These are phyloP conservation scores for Ilyonectria destructans DNA, from an alignment of 2,329 filamentous ascomycete species.

Conservation along the genomic window DNA sequence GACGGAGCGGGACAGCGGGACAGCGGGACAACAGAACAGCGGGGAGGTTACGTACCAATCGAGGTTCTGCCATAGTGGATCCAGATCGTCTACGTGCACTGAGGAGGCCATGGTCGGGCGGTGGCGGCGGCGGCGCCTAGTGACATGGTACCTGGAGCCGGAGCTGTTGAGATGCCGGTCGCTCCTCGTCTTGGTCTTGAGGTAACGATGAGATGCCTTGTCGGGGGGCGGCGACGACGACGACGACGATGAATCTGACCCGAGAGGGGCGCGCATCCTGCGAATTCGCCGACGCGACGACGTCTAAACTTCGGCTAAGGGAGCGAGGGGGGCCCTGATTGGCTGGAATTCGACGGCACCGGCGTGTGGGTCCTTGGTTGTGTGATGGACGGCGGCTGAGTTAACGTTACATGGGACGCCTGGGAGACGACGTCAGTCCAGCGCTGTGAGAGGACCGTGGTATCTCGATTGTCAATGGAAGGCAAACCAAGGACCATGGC, in stretches of 20 bases:
- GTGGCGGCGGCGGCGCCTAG: constrained; percentile 43
- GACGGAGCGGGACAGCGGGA: constrained; percentile 39
- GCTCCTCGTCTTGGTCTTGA: constrained; percentile 48
- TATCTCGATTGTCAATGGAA: background rate
- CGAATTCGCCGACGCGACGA: constrained; percentile 36
- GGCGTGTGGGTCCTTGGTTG: constrained; percentile 25
- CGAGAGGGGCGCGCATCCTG: constrained; percentile 43
- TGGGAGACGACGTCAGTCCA: background rate
- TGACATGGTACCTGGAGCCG: constrained; percentile 47
- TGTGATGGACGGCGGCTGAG: constrained; percentile 41
- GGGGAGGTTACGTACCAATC: constrained; percentile 75
- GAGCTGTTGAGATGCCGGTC: constrained; percentile 32
- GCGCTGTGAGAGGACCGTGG: constrained; percentile 16
- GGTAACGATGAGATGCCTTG: constrained; percentile 52
- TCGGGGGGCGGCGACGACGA: constrained; percentile 36
- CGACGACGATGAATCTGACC: constrained; percentile 44
- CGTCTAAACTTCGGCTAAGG: constrained; percentile 47
- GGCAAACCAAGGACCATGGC: constrained; percentile 1
- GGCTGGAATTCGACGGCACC: constrained; percentile 26
- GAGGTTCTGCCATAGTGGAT: constrained; percentile 82
- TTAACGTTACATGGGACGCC: constrained; percentile 50
- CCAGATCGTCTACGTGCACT: constrained; percentile 56
- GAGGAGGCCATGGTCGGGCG: constrained; percentile 55
- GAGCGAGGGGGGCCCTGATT: constrained; percentile 36
- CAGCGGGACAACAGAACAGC: constrained; percentile 35